Percentiles rank a stretch among this genome's conserved stretches.
phyloP scores from a whole-genome alignment of 257 asterid genomes.

The Solanum tarijense region DNA sequence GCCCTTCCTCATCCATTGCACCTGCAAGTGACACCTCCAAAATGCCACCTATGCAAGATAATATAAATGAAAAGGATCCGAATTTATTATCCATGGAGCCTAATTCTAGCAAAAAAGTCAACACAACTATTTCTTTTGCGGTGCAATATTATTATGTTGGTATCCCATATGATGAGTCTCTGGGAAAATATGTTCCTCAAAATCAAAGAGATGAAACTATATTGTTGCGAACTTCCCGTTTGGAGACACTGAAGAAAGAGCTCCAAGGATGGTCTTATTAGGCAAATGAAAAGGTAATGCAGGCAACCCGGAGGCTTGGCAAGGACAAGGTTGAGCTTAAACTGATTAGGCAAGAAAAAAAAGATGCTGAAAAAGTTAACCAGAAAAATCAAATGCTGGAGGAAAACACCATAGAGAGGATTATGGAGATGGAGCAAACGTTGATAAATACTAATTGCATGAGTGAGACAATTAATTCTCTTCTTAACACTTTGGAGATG shows the following conservation, averaged over 20 bases:
- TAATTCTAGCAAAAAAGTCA: conserved; percentile 4
- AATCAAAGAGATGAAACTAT: conserved; percentile 45
- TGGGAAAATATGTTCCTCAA: conserved; percentile 29
- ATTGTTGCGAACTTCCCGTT: conserved; percentile 22
- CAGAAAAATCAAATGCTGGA: conserved; percentile 51
- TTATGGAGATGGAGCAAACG: conserved; percentile 54
- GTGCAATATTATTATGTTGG: conserved; percentile 26
- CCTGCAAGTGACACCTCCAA: not conserved
- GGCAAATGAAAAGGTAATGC: conserved; percentile 66
- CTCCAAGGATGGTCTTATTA: conserved; percentile 50
- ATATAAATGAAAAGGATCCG: conserved; percentile 9
- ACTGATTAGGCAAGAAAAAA: conserved; percentile 61
- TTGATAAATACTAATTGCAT: conserved; percentile 32
- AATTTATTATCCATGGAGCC: conserved; percentile 9
- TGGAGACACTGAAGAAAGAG: conserved; percentile 37
- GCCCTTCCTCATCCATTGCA: not conserved
- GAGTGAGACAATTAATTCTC: conserved; percentile 27
- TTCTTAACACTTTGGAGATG: conserved; percentile 29
- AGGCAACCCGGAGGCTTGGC: conserved; percentile 51
- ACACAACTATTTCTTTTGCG: conserved; percentile 11
- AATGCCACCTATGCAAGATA: conserved; percentile 11
- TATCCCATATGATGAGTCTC: conserved; percentile 43
- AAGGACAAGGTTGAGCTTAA: conserved; percentile 57
- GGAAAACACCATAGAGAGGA: conserved; percentile 46
- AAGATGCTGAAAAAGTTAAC: conserved; percentile 36